phyloP scores from a whole-genome alignment of 805 yeast genomes.

The Pichia nakasei region DNA sequence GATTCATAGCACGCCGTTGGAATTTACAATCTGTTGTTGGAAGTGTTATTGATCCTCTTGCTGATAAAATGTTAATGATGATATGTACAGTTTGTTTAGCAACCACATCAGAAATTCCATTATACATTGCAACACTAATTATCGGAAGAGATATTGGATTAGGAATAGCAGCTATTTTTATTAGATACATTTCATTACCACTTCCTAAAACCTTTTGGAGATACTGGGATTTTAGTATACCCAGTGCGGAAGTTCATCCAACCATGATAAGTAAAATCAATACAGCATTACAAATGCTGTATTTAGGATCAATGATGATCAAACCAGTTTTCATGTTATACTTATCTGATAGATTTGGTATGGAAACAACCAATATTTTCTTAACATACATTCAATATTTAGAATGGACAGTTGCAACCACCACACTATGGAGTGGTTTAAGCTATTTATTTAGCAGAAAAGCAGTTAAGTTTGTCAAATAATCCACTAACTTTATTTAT shows the following conservation, averaged over 20 bases:
- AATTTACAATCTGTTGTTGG: slow-evolving; percentile 78
- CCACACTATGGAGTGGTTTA: slow-evolving; percentile 72
- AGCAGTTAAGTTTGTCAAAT: slow-evolving; percentile 43
- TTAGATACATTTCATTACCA: slow-evolving; percentile 67
- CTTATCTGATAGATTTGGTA: slow-evolving; percentile 24
- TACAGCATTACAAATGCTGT: slow-evolving; percentile 88
- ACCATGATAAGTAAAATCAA: slow-evolving; percentile 79
- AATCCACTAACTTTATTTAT: background rate
- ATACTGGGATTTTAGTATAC: slow-evolving; percentile 71
- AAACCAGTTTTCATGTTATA: slow-evolving; percentile 40
- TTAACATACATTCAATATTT: slow-evolving; percentile 21
- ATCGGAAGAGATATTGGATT: slow-evolving; percentile 77
- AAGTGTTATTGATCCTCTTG: slow-evolving; percentile 87
- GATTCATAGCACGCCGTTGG: slow-evolving; percentile 76
- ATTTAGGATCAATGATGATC: slow-evolving; percentile 57
- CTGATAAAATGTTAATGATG: slow-evolving; percentile 87
- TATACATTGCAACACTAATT: slow-evolving; percentile 55
- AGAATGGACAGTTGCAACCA: slow-evolving; percentile 52
- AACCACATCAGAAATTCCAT: slow-evolving; percentile 60
- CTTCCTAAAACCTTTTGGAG: slow-evolving; percentile 64
- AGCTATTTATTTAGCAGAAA: slow-evolving; percentile 64
- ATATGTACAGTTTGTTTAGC: slow-evolving; percentile 74
- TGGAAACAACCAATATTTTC: slow-evolving; percentile 18
- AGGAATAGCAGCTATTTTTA: slow-evolving; percentile 61
- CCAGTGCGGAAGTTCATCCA: slow-evolving; percentile 83